phyloP scores from a whole-genome alignment of 2,329 filamentous ascomycete species.

The Onygena corvina region DNA sequence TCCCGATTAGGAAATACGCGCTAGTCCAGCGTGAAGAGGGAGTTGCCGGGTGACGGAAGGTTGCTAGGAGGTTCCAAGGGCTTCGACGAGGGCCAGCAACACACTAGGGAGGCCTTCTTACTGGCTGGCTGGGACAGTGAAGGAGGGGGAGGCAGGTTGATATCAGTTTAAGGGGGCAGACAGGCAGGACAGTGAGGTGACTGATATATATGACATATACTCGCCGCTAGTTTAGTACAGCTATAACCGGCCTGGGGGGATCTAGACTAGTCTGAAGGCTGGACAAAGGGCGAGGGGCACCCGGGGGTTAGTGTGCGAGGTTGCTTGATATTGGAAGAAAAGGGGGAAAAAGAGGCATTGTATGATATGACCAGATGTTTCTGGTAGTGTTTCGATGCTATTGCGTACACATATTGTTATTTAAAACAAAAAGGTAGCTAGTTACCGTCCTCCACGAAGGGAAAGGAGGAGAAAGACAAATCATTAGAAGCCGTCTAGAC shows the following conservation, averaged over 20 bases:
- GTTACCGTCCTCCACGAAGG: background rate
- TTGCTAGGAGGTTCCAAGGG: background rate
- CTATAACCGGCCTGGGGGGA: background rate
- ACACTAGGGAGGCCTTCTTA: background rate
- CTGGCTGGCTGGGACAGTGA: background rate
- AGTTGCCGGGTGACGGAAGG: background rate
- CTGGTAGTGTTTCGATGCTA: background rate
- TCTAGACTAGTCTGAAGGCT: background rate
- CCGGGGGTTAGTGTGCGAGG: background rate
- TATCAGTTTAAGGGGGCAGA: too few relatives aligned
- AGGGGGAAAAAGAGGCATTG: background rate
- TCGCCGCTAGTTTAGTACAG: background rate
- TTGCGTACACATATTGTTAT: background rate
- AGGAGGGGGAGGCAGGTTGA: background rate
- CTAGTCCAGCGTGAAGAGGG: background rate
- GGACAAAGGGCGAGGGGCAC: background rate
- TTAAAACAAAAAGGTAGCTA: background rate
- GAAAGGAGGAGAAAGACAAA: background rate
- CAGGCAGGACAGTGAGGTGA: background rate
- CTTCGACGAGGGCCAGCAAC: background rate
- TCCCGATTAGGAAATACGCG: conserved; percentile 6
- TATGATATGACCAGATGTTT: background rate
- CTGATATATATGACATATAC: background rate
- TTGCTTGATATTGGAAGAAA: background rate
- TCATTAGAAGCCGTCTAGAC: conserved; percentile 21